Percentiles rank a stretch among this genome's conserved stretches.
Evolutionary conservation across 2,329 filamentous ascomycete genomes (phyloP).

Genomic region (Daldinia eschscholtzii): DNA sequence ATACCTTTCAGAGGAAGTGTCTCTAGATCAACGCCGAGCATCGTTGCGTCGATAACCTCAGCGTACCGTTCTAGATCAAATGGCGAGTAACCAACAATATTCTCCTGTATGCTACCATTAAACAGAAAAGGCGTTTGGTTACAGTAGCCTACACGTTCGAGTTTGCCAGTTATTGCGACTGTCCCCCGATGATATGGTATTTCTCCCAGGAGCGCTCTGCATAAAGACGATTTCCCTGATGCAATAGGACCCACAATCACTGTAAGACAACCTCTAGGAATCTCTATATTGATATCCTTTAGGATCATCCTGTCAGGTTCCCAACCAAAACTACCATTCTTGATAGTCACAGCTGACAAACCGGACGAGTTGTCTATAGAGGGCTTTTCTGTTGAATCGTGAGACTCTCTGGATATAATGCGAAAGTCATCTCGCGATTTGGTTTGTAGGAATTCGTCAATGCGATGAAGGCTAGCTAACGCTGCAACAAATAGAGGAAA

Average conservation of each 20-base stretch:
- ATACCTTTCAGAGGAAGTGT: constrained; percentile 54
- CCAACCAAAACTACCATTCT: constrained; percentile 55
- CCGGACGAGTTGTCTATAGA: neutral
- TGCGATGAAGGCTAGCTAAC: constrained; percentile 57
- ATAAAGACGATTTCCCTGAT: constrained; percentile 60
- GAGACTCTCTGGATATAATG: neutral
- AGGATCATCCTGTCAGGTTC: constrained; percentile 48
- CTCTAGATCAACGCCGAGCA: constrained; percentile 51
- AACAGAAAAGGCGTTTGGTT: constrained; percentile 55
- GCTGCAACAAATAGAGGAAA: constrained; percentile 56
- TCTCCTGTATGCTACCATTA: constrained; percentile 52
- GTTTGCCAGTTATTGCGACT: constrained; percentile 41
- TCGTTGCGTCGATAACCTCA: constrained; percentile 48
- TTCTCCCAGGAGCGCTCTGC: constrained; percentile 57
- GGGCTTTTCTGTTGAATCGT: constrained; percentile 14
- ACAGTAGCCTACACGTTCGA: constrained; percentile 54
- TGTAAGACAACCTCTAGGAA: constrained; percentile 53
- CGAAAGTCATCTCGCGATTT: constrained; percentile 49
- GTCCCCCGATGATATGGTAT: constrained; percentile 49
- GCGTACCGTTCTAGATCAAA: constrained; percentile 48
- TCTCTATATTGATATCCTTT: constrained; percentile 51
- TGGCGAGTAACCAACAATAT: constrained; percentile 49
- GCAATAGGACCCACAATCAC: constrained; percentile 60
- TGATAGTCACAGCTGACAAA: constrained; percentile 39
- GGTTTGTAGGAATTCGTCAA: constrained; percentile 54